phyloP scores from a whole-genome alignment of 179 eudicot species.

The Gypsophila paniculata region DNA sequence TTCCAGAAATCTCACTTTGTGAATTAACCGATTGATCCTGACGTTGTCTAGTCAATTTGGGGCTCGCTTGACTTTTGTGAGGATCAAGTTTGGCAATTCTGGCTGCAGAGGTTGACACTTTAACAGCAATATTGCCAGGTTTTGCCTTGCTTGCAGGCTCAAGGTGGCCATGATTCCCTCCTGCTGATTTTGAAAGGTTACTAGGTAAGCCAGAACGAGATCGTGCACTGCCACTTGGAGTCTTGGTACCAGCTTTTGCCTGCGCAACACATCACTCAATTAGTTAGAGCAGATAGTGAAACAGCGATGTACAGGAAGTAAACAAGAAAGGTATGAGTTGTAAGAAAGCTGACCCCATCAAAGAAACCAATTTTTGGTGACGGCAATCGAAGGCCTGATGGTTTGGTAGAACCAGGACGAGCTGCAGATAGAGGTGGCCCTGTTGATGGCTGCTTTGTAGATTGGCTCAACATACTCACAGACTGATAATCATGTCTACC shows the following conservation, averaged over 20 bases:
- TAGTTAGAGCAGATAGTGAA: neutral
- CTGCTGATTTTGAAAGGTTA: slow-evolving; percentile 27
- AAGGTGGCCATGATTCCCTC: slow-evolving; percentile 32
- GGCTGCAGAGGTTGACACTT: slow-evolving; percentile 19
- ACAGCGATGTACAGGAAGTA: neutral
- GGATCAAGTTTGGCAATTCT: slow-evolving; percentile 24
- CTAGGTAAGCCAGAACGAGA: slow-evolving; percentile 36
- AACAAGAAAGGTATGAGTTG: neutral
- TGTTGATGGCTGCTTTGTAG: slow-evolving; percentile 28
- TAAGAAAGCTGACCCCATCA: slow-evolving; percentile 74
- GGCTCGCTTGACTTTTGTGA: slow-evolving; percentile 17
- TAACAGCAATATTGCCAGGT: slow-evolving; percentile 24
- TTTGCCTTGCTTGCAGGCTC: slow-evolving; percentile 35
- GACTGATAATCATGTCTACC: slow-evolving; percentile 27
- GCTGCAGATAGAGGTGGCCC: slow-evolving; percentile 24
- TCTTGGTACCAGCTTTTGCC: slow-evolving; percentile 37
- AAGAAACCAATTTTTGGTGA: slow-evolving; percentile 89
- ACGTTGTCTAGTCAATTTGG: slow-evolving; percentile 9
- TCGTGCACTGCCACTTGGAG: slow-evolving; percentile 29
- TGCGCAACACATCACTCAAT: slow-evolving; percentile 19
- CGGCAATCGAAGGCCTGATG: slow-evolving; percentile 90
- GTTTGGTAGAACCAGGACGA: slow-evolving; percentile 47
- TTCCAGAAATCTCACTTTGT: slow-evolving; percentile 11
- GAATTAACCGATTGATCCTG: slow-evolving; percentile 9
- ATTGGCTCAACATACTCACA: slow-evolving; percentile 16